Conservation (phyloP, 1,284 basidiomycete species). For the Phaffia rhodozyma region DNA sequence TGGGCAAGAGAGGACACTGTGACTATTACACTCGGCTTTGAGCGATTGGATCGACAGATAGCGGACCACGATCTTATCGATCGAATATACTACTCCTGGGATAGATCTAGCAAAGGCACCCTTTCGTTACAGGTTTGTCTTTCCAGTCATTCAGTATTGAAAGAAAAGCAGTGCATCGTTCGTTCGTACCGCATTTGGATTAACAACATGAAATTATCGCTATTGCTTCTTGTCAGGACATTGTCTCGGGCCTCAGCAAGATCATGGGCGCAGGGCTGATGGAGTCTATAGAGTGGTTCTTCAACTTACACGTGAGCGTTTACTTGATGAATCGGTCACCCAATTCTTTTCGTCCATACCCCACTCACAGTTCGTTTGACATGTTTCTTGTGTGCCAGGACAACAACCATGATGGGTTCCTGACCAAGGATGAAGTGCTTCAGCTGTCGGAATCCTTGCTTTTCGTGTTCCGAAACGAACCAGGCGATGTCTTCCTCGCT, state of each 20-base stretch:
- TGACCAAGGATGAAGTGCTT: constrained; percentile 93
- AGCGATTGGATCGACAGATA: constrained; percentile 40
- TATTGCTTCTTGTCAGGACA: constrained; percentile 47
- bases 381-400: constrained; percentile 46
- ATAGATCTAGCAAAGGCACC: constrained; percentile 61
- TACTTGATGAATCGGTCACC: neutral
- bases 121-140: constrained; percentile 63
- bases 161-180: neutral
- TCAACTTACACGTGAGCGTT: constrained; percentile 48
- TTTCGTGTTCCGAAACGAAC: constrained; percentile 90
- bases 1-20: constrained; percentile 96
- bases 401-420: constrained; percentile 84
- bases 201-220: neutral
- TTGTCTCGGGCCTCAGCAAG: constrained; percentile 76
- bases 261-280: constrained; percentile 95
- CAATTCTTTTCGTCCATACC: constrained; percentile 1
- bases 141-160: neutral
- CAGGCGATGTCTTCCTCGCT: constrained; percentile 91
- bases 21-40: constrained; percentile 81
- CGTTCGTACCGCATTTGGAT: neutral
- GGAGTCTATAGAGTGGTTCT: constrained; percentile 98
- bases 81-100: constrained; percentile 61
- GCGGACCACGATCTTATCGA: constrained; percentile 42
- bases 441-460: constrained; percentile 81
- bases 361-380: neutral